Base-by-base conservation (phyloP, 495 filamentous ascomycete species). In the Coniosporium apollinis region DNA sequence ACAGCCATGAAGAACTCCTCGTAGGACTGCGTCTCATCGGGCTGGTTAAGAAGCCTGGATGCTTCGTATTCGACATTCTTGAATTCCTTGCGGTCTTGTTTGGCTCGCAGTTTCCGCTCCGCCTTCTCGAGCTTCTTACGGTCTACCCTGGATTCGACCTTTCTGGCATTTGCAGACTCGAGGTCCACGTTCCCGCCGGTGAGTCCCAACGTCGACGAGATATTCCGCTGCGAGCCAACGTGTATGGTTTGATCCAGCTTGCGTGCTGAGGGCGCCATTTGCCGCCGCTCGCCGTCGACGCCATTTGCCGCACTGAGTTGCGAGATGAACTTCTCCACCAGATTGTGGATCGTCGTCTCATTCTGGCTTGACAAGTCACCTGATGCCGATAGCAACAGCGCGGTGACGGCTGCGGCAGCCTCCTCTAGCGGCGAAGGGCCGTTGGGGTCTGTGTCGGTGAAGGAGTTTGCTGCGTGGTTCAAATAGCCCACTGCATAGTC, bases 1-100 rank as follows among this genome's bases (percentile, higher is more conserved):
- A 99, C 89, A 26, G 79, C 73, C 89, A 99, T 96, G 66, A 85
- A 99, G 62, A 99, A 96, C 52, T 99, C 91, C 55, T 99, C 89
- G 56, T 99, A 99, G 3, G 82, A 82, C 68, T 93, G 76, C n/a
- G 85, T 62, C 43, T 81, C 72, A 43, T 81, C 74, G 3, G 81
- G 66, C 54, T 82, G 72, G 56, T 85, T 78, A 45, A 99, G 67
- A 41, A 99, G 65, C 43, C 76, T 73, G 4, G 89, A 99, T 13
- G 91, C 81, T 59, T 99, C 91, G 52, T 99, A 99, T 53, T 89
- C 78, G 37, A 99, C 89, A 30, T 76, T 93, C 68, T 94, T 96
- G 74, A 92, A 92, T 25, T 74, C 69, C 63, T 99, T 99, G 65
- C 87, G 89, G 62, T 80, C 91, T 65, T 96, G 89, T 65, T 99